Evolutionary conservation across 148 eudicot genomes (phyloP), one percentile per base, ranked within the genome.

Genomic region (Silene latifolia): DNA sequence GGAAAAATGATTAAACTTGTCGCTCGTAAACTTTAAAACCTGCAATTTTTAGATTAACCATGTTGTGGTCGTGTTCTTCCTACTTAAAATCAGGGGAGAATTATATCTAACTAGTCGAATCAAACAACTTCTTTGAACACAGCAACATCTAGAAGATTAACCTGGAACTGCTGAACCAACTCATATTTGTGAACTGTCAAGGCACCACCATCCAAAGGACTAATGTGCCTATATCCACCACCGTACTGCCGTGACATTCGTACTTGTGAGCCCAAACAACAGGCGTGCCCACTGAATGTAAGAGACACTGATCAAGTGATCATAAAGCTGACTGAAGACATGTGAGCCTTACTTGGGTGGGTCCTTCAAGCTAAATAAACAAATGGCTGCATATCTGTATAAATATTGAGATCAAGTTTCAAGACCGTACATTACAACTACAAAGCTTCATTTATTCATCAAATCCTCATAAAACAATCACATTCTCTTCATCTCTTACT

Each of bases 281-380:
- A 70, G 74, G 63, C 74, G 19, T 51, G 63, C 81, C 81, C 81
- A 68, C 77, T 15, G 81, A 60, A 67, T 66, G 48, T 10, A 67
- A 47, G 24, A 65, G 59, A 73, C 27, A 18, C 29, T 27, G 19
- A 21, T 61, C 35, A 65, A 29, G 13, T 21, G 12, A 13, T 20
- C 54, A 7, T 1, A 32, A 54, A 62, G 65, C 66, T 32, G 64
- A 76, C 27, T 19, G 57, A 67, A 54, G 42, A 51, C 80, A 72
- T 73, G 81, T 57, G 76, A 78, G 48, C 60, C 48, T 67, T 42
- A 78, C n/a, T 64, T 47, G 29, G 62, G 66, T 56, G 58, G 79
- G 60, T 7, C 68, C 73, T 25, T 47, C 7, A 42, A 21, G 0
- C 29, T 60, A 67, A 8, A 70, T 62, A 66, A 72, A 23, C 7